Evolutionary conservation across 768 basidiomycete species (phyloP), one percentile per base, ranked within the genome.

Genomic region (Candolleomyces eurysporus): DNA sequence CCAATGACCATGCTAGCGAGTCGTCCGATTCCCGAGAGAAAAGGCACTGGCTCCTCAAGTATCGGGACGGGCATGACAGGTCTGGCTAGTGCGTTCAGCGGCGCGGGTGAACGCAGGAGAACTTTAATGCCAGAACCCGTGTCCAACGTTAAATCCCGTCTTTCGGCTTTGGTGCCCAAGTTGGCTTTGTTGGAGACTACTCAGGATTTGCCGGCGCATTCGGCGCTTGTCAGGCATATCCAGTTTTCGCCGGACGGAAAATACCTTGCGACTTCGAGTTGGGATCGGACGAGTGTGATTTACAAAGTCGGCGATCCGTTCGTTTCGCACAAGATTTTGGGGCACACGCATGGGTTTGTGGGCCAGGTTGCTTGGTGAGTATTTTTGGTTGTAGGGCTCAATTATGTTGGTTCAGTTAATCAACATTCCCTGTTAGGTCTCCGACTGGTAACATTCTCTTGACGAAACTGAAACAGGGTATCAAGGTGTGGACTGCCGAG

Each of bases 211-310:
- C 80, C 81, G 10, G 84, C 85, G 5, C 90, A 91, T 70, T 74
- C 78, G 57, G 89, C 86, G 7, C 80, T 90, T 31, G 89, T 92
- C 17, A 72, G 86, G 57, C 87, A 90, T 71, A 69, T 92, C 67
- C 85, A 90, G 69, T 92, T 91, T 73, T 90, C 88, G 0, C 89
- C 89, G 1, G 84, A 90, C 70, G 90, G 90, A 19, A 85, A 80
- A 68, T 89, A 82, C 67, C 69, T 92, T 65, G 90, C 89, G 3
- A 91, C 89, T 4, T 88, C 88, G 31, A 88, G 88, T 66, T 91
- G 89, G 89, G 89, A 90, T 68, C 75, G 84, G 64, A 90, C 88
- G 6, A 84, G 86, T 0, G 77, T 84, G 10, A 84, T 90, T 46
- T 90, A 88, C 74, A 81, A 79, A 61, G 84, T 89, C 19, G 84